phyloP scores from a whole-genome alignment of 768 basidiomycete genomes.

The Chalciporus chontae region DNA sequence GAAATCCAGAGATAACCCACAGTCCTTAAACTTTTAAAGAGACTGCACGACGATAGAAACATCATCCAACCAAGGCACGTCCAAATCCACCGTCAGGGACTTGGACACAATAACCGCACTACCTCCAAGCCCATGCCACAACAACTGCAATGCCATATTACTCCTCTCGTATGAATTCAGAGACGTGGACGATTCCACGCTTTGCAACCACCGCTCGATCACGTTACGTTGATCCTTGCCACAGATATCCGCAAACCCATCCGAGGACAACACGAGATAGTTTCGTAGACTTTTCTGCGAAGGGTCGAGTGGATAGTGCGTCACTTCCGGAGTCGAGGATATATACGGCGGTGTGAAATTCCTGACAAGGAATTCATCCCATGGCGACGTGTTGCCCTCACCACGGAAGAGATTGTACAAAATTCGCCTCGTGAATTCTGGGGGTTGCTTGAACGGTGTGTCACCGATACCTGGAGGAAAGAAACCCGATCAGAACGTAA shows the following conservation, averaged over 20 bases:
- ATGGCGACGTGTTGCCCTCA: slow-evolving; percentile 54
- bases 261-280: slow-evolving; percentile 62
- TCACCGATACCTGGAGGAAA: slow-evolving; percentile 56
- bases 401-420: slow-evolving; percentile 65
- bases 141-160: slow-evolving; percentile 56
- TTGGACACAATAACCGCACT: slow-evolving; percentile 51
- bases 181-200: slow-evolving; percentile 32
- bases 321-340: slow-evolving; percentile 59
- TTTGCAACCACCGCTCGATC: slow-evolving; percentile 50
- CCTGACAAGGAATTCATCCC: slow-evolving; percentile 65
- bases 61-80: slow-evolving; percentile 65
- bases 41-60: slow-evolving; percentile 63
- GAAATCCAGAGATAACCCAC: background rate
- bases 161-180: slow-evolving; percentile 10
- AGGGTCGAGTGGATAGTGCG: slow-evolving; percentile 46
- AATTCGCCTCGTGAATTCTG: slow-evolving; percentile 61
- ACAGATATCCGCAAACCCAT: slow-evolving; percentile 64
- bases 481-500: slow-evolving; percentile 5
- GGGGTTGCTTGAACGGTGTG: slow-evolving; percentile 72
- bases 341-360: slow-evolving; percentile 67
- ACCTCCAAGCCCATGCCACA: slow-evolving; percentile 57
- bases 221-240: slow-evolving; percentile 44
- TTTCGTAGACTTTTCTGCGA: slow-evolving; percentile 32
- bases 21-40: slow-evolving; percentile 28
- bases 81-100: slow-evolving; percentile 61